These are phyloP conservation scores for Phytophthora palmivora DNA, from an alignment of 352 stramenopile genomes.

Conservation along the genomic window DNA sequence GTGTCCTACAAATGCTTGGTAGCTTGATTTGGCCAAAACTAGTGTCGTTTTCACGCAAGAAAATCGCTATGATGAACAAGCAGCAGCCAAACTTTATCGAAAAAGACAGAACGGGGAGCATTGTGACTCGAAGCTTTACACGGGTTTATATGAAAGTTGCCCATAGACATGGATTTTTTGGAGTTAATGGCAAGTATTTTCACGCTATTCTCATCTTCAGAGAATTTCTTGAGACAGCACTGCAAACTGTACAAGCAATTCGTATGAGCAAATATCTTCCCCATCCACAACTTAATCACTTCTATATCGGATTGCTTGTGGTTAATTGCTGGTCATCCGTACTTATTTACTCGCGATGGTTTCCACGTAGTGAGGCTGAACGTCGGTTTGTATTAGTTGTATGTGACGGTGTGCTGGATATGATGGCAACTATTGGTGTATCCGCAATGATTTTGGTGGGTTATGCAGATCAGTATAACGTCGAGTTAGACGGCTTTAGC, in stretches of 20 bases:
- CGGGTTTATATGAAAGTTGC: constrained; percentile 1
- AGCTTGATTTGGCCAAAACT: neutral
- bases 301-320: constrained; percentile 38
- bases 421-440: constrained; percentile 33
- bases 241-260: constrained; percentile 32
- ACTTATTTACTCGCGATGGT: constrained; percentile 27
- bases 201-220: constrained; percentile 23
- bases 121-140: constrained; percentile 7
- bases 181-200: constrained; percentile 33
- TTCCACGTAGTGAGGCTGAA: constrained; percentile 15
- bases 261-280: constrained; percentile 36
- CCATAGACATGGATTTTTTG: constrained; percentile 12
- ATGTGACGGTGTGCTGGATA: constrained; percentile 30
- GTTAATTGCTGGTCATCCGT: constrained; percentile 36
- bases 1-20: constrained; percentile 20
- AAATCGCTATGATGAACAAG: too few relatives aligned
- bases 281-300: constrained; percentile 30
- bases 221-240: constrained; percentile 28
- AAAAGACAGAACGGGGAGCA: neutral
- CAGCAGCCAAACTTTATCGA: neutral
- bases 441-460: constrained; percentile 13
- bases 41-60: constrained; percentile 2
- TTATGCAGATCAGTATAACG: constrained; percentile 24
- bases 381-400: constrained; percentile 28
- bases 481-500: neutral